phyloP scores from a whole-genome alignment of 1,284 basidiomycete genomes.

The Rhodotorula sp. region DNA sequence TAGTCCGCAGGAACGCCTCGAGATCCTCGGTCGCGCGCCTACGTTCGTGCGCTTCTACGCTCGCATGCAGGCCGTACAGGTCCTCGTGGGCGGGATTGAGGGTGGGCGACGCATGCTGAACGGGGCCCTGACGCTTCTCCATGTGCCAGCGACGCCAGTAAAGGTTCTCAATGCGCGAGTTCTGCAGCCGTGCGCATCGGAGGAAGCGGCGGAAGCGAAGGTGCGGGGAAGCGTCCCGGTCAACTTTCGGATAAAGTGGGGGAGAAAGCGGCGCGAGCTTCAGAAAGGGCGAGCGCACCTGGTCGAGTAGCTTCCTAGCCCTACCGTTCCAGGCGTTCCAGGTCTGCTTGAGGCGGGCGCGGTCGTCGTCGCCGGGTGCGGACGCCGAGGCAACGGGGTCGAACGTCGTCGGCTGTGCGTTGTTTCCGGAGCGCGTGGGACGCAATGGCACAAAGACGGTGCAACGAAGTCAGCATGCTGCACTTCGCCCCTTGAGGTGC shows the following conservation, averaged over 20 bases:
- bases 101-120: conserved; percentile 5
- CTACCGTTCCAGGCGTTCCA: conserved; percentile 37
- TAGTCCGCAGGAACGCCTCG: conserved; percentile 33
- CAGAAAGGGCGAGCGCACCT: not conserved
- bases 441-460: too few relatives aligned
- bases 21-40: conserved; percentile 26
- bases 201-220: not conserved
- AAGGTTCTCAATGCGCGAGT: conserved; percentile 40
- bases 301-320: conserved; percentile 17
- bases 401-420: conserved; percentile 23
- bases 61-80: conserved; percentile 11
- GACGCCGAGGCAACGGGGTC: conserved; percentile 20
- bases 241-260: not conserved
- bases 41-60: conserved; percentile 18
- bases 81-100: conserved; percentile 2
- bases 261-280: too few relatives aligned
- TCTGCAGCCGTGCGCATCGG: conserved; percentile 15
- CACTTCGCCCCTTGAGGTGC: too few relatives aligned
- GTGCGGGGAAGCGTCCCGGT: not conserved
- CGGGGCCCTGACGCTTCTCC: conserved; percentile 22
- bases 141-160: conserved; percentile 41
- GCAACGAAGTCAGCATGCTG: not conserved
- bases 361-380: conserved; percentile 5
- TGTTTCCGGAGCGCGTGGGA: too few relatives aligned
- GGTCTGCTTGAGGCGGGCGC: conserved; percentile 6